A percentile compares a stretch with the other conserved stretches of the same genome.
Evolutionary conservation across 2,329 filamentous ascomycete genomes (phyloP).

Genomic region (Coleophoma eucalyptorum): DNA sequence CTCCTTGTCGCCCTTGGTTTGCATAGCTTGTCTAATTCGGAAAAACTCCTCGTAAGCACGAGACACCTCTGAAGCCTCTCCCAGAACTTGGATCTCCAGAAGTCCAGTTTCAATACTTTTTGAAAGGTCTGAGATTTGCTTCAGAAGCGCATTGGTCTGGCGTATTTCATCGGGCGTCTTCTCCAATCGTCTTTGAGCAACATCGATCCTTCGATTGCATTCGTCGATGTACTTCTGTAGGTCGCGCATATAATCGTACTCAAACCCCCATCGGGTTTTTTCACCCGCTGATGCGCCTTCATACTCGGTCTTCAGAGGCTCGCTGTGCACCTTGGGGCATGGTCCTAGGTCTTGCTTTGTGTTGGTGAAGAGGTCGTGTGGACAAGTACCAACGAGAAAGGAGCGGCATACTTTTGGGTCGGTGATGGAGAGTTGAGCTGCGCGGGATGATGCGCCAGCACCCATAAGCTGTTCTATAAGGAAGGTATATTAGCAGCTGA

Average conservation of each 20-base stretch:
- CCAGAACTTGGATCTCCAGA: constrained; percentile 81
- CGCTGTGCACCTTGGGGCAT: constrained; percentile 84
- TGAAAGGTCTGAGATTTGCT: constrained; percentile 77
- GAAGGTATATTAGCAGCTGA: constrained; percentile 1
- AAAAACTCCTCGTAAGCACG: constrained; percentile 85
- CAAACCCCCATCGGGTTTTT: constrained; percentile 70
- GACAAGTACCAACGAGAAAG: constrained; percentile 89
- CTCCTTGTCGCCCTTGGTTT: constrained; percentile 79
- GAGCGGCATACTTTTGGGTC: constrained; percentile 94
- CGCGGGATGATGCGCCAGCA: constrained; percentile 66
- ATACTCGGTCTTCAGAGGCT: constrained; percentile 86
- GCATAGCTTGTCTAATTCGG: constrained; percentile 75
- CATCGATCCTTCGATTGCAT: constrained; percentile 90
- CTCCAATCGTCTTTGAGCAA: constrained; percentile 83
- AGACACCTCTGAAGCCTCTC: constrained; percentile 75
- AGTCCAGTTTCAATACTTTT: constrained; percentile 78
- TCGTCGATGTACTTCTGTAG: constrained; percentile 96
- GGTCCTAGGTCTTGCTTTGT: constrained; percentile 95
- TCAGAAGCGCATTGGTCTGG: constrained; percentile 87
- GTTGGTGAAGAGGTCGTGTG: constrained; percentile 98
- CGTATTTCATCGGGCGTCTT: constrained; percentile 98
- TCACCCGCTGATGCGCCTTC: constrained; percentile 69
- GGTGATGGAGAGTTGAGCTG: constrained; percentile 79
- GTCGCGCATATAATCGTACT: constrained; percentile 95
- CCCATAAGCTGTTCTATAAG: constrained; percentile 84